A percentile compares a stretch with the other conserved stretches of the same genome.
Conservation (phyloP, 2,329 filamentous ascomycete species). For the Diplodia seriata region DNA sequence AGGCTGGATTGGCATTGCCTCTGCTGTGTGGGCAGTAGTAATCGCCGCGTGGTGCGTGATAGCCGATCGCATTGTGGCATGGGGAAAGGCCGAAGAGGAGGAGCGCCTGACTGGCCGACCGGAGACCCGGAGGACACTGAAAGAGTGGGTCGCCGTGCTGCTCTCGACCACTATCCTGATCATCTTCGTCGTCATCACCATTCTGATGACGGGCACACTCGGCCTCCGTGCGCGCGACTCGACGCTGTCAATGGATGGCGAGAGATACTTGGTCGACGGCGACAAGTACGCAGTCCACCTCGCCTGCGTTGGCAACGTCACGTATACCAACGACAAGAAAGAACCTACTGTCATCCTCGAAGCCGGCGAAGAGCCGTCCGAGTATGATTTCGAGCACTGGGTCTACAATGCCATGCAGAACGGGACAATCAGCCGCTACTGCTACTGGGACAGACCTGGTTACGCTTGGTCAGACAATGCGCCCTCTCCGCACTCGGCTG, state of each 20-base stretch:
- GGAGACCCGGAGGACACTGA: conserved; percentile 80
- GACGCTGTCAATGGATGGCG: conserved; percentile 73
- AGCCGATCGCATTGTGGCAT: conserved; percentile 82
- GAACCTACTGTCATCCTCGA: conserved; percentile 86
- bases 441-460: conserved; percentile 93
- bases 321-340: conserved; percentile 62
- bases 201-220: conserved; percentile 81
- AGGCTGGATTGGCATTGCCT: conserved; percentile 87
- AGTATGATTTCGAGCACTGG: conserved; percentile 80
- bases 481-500: conserved; percentile 89
- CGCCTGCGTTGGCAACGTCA: conserved; percentile 77
- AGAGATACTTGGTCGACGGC: conserved; percentile 79
- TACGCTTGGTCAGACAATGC: conserved; percentile 89
- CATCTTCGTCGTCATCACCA: conserved; percentile 69
- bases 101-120: conserved; percentile 87
- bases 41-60: conserved; percentile 80
- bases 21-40: conserved; percentile 80
- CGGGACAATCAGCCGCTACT: conserved; percentile 85
- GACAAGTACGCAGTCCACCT: conserved; percentile 88
- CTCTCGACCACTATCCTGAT: conserved; percentile 74
- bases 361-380: conserved; percentile 79
- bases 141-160: conserved; percentile 84
- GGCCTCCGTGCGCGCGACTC: conserved; percentile 82
- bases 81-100: conserved; percentile 93
- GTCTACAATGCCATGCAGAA: conserved; percentile 77